These are phyloP conservation scores for Athelia psychrophila DNA, from an alignment of 1,284 basidiomycete species.

Conservation along the genomic window DNA sequence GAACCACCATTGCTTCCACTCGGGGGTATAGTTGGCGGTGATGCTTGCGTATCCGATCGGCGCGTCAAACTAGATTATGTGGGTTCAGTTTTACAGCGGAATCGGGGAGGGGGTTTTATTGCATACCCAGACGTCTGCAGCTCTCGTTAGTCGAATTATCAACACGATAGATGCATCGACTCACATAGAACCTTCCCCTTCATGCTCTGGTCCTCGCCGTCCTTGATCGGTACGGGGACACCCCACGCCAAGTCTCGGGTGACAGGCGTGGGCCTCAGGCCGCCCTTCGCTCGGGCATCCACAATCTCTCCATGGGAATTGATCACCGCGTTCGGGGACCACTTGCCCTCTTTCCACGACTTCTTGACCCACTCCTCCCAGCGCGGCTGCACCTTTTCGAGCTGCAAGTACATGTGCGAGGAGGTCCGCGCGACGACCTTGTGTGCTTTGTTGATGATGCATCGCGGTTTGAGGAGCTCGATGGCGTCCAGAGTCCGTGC, in stretches of 20 bases:
- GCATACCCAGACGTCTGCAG: constrained; percentile 80
- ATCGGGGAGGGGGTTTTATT: not conserved
- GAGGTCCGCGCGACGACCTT: constrained; percentile 74
- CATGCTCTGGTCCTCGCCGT: constrained; percentile 79
- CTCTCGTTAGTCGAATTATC: not conserved
- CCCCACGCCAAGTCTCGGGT: constrained; percentile 98
- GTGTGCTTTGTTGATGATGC: constrained; percentile 85
- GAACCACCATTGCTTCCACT: constrained; percentile 99
- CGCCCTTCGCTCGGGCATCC: constrained; percentile 87
- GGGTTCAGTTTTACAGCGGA: too few species aligned
- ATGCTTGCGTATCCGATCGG: constrained; percentile 98
- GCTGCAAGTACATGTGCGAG: constrained; percentile 92
- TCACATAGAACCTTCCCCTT: constrained; percentile 94
- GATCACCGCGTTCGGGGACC: constrained; percentile 92
- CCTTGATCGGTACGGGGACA: constrained; percentile 80
- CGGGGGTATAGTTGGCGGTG: constrained; percentile 91
- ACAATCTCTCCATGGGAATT: constrained; percentile 86
- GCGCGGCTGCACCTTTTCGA: constrained; percentile 81
- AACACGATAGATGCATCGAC: constrained; percentile 25
- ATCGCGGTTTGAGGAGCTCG: constrained; percentile 94
- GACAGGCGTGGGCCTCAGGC: constrained; percentile 87
- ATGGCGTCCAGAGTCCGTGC: constrained; percentile 91
- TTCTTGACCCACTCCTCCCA: constrained; percentile 89
- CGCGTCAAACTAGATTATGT: constrained; percentile 80
- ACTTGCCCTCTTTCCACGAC: constrained; percentile 81